Evolutionary conservation across 2,329 filamentous ascomycete species (phyloP).

Genomic region (Uncinocarpus reesii): DNA sequence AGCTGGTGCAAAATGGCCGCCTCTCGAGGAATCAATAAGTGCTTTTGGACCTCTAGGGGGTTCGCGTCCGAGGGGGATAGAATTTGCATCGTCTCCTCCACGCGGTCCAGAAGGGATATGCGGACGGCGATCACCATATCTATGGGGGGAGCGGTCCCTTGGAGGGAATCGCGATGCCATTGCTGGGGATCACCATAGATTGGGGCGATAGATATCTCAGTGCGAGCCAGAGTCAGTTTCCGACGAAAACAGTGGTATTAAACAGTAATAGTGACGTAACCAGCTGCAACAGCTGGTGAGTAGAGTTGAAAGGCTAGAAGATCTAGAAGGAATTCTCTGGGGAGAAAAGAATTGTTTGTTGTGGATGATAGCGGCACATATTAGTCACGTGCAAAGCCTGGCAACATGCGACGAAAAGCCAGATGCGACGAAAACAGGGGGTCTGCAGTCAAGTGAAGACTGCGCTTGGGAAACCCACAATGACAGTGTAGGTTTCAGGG

Average conservation of each 20-base stretch:
- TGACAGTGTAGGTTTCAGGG: neutral
- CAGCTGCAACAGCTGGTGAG: neutral
- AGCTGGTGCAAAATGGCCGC: constrained; percentile 33
- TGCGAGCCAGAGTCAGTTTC: neutral
- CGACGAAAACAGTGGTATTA: neutral
- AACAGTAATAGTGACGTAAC: neutral
- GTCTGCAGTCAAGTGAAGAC: neutral
- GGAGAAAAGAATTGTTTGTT: neutral
- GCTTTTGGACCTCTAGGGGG: constrained; percentile 75
- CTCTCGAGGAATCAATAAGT: constrained; percentile 58
- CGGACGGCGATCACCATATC: constrained; percentile 58
- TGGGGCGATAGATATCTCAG: neutral
- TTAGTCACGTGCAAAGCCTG: neutral
- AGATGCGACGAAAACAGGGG: neutral
- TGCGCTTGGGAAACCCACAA: neutral
- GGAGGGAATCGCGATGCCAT: constrained; percentile 53
- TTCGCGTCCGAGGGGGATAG: constrained; percentile 52
- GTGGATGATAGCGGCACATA: neutral
- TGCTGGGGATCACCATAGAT: constrained; percentile 19
- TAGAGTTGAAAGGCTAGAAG: neutral
- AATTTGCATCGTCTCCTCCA: constrained; percentile 49
- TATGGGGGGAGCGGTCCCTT: constrained; percentile 60
- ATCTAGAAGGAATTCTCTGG: neutral
- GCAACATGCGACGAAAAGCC: neutral
- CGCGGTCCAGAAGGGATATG: constrained; percentile 41